A percentile compares a stretch with the other conserved stretches of the same genome.
phyloP scores from a whole-genome alignment of 2,329 filamentous ascomycete genomes.

The Pseudocercospora pini-densiflorae region DNA sequence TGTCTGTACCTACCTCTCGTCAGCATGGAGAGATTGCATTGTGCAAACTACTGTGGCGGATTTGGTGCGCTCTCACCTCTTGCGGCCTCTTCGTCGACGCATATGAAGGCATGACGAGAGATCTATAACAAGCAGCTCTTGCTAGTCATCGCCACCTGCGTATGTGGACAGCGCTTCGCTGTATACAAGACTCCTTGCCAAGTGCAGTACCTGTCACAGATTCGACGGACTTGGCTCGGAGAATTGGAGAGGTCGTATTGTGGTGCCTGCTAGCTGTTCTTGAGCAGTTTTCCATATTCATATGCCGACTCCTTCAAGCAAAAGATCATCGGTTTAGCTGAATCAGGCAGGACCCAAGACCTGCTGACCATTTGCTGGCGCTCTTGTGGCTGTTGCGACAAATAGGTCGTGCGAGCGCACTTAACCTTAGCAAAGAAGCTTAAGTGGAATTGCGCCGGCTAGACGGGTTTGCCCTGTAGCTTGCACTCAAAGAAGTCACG shows the following conservation, averaged over 20 bases:
- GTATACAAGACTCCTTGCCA: not conserved
- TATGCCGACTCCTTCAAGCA: not conserved
- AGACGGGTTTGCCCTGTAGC: not conserved
- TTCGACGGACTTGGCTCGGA: not conserved
- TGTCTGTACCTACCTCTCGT: no score
- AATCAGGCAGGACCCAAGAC: not conserved
- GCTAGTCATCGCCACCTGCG: not conserved
- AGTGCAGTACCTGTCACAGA: not conserved
- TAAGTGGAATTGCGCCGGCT: slow-evolving; percentile 9
- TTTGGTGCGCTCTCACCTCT: no score
- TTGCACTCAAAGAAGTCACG: not conserved
- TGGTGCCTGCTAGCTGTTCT: not conserved
- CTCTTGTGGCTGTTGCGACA: not conserved
- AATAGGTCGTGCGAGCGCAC: slow-evolving; percentile 3
- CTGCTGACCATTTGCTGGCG: not conserved
- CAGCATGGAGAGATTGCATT: not conserved
- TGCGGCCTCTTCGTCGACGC: no score
- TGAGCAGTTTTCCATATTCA: not conserved
- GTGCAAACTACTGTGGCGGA: not conserved
- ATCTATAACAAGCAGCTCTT: not conserved
- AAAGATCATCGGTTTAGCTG: not conserved
- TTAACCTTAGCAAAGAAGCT: slow-evolving; percentile 20
- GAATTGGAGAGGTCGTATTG: not conserved
- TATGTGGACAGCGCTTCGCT: not conserved
- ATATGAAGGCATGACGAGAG: not conserved